phyloP scores from a whole-genome alignment of 768 basidiomycete species.

The Trametes cingulata region DNA sequence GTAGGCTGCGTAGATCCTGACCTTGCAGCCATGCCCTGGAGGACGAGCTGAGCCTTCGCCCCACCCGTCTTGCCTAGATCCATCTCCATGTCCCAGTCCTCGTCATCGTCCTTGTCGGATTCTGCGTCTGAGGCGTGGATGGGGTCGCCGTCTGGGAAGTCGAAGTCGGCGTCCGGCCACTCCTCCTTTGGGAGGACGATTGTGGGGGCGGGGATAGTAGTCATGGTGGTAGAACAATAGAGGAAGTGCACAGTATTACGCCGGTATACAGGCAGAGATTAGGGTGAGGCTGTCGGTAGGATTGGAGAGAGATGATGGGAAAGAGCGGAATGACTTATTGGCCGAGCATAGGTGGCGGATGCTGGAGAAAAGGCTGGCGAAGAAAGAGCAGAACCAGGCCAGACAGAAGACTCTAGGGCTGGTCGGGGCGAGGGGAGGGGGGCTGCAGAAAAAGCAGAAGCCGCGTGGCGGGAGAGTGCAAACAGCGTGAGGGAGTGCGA shows the following conservation, averaged over 20 bases:
- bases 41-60: constrained; percentile 44
- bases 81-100: constrained; percentile 85
- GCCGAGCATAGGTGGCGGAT: constrained; percentile 14
- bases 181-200: constrained; percentile 62
- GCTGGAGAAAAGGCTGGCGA: not conserved
- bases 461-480: constrained; percentile 9
- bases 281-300: constrained; percentile 18
- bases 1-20: constrained; percentile 39
- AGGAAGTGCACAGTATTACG: constrained; percentile 21
- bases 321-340: constrained; percentile 21
- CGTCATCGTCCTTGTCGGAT: constrained; percentile 65
- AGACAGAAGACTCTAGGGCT: not conserved
- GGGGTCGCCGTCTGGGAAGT: constrained; percentile 72
- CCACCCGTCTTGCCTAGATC: constrained; percentile 60
- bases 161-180: constrained; percentile 88
- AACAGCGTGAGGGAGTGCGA: constrained; percentile 6
- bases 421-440: constrained; percentile 3
- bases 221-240: constrained; percentile 44
- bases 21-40: constrained; percentile 41
- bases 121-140: constrained; percentile 59
- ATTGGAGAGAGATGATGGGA: constrained; percentile 22
- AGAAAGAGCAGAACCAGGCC: constrained; percentile 13
- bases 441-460: constrained; percentile 8
- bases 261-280: constrained; percentile 22
- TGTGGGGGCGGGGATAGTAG: constrained; percentile 59